These are phyloP conservation scores for Hypoxylon sp. DNA, from an alignment of 2,329 filamentous ascomycete genomes.

Conservation along the genomic window DNA sequence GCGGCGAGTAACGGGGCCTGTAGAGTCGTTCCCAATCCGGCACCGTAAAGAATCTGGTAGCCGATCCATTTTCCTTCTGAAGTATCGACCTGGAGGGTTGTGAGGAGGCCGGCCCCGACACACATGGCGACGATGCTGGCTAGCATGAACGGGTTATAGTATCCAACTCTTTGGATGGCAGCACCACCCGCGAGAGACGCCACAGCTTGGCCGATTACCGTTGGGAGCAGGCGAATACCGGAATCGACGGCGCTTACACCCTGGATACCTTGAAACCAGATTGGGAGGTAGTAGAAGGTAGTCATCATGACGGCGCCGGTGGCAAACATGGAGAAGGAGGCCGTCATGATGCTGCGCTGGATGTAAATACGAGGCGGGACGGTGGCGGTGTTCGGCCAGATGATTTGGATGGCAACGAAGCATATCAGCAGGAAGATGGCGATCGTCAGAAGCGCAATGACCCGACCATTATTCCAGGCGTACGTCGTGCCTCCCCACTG, in stretches of 20 bases:
- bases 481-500: slow-evolving; percentile 51
- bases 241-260: slow-evolving; percentile 42
- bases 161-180: slow-evolving; percentile 37
- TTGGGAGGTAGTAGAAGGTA: slow-evolving; percentile 44
- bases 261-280: slow-evolving; percentile 43
- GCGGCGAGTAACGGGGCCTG: slow-evolving; percentile 57
- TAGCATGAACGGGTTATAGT: slow-evolving; percentile 41
- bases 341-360: slow-evolving; percentile 30
- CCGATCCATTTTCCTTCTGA: slow-evolving; percentile 40
- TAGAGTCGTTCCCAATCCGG: slow-evolving; percentile 53
- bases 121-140: slow-evolving; percentile 30
- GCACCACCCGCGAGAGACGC: slow-evolving; percentile 37
- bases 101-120: slow-evolving; percentile 41
- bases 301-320: slow-evolving; percentile 41
- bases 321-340: slow-evolving; percentile 20
- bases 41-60: slow-evolving; percentile 43
- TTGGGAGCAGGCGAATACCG: slow-evolving; percentile 45
- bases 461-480: slow-evolving; percentile 43
- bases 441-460: slow-evolving; percentile 47
- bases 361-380: slow-evolving; percentile 33
- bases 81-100: slow-evolving; percentile 34
- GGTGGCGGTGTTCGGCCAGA: slow-evolving; percentile 26
- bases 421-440: slow-evolving; percentile 42
- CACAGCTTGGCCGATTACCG: slow-evolving; percentile 40
- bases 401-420: slow-evolving; percentile 41